Conservation (phyloP, 2,329 filamentous ascomycete genomes). For the Amylocarpus encephaloides region DNA sequence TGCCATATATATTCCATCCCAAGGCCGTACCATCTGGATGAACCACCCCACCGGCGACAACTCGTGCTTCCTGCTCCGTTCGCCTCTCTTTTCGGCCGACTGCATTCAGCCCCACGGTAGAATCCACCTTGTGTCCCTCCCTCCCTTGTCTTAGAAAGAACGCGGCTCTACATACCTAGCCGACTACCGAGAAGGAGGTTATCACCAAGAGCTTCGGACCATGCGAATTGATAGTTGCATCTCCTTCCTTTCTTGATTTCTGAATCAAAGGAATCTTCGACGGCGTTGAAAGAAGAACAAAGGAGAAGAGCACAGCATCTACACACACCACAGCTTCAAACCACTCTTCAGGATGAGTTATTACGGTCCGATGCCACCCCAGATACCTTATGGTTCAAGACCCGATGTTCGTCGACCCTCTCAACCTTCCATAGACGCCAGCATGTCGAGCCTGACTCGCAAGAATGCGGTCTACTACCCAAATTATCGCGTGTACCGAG, state of each 20-base stretch:
- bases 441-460: conserved; percentile 43
- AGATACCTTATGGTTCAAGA: conserved; percentile 25
- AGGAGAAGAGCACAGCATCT: not conserved
- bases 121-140: conserved; percentile 8
- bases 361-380: conserved; percentile 22
- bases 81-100: conserved; percentile 3
- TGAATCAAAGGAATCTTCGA: not conserved
- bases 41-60: conserved; percentile 1
- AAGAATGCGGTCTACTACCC: conserved; percentile 80
- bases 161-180: conserved; percentile 3
- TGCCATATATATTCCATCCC: conserved; percentile 1
- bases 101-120: conserved; percentile 12
- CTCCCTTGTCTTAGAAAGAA: conserved; percentile 5
- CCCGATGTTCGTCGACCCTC: conserved; percentile 27
- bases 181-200: conserved; percentile 5
- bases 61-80: not conserved
- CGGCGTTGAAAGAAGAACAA: not conserved
- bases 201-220: conserved; percentile 3
- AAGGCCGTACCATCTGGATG: not conserved
- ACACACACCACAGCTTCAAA: conserved; percentile 4
- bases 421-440: conserved; percentile 27
- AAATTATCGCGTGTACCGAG: conserved; percentile 68
- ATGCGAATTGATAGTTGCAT: conserved; percentile 8
- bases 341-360: conserved; percentile 18
- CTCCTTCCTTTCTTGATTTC: not conserved